Conservation (phyloP, 2,329 filamentous ascomycete species). For the Myriosclerotinia curreyana region DNA sequence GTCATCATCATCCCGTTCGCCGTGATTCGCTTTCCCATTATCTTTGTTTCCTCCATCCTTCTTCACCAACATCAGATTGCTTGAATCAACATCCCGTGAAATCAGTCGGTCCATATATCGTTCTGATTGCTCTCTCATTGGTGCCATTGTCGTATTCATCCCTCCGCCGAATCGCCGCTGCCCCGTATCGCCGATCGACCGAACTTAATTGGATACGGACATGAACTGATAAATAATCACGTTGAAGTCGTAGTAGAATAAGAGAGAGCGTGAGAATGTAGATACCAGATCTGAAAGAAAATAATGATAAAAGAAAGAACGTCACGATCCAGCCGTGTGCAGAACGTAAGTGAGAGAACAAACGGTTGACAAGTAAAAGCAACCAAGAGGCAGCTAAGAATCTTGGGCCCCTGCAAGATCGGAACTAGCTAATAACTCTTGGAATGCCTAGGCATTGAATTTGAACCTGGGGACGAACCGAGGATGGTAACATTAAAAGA, state of each 20-base stretch:
- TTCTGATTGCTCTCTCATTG: slow-evolving; percentile 31
- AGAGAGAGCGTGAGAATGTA: slow-evolving; percentile 7
- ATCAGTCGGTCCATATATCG: slow-evolving; percentile 24
- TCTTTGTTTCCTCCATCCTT: slow-evolving; percentile 16
- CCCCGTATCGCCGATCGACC: slow-evolving; percentile 31
- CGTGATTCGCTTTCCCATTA: neutral
- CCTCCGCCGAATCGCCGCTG: slow-evolving; percentile 30
- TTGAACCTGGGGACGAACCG: slow-evolving; percentile 12
- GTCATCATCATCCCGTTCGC: neutral
- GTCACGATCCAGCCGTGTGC: slow-evolving; percentile 39
- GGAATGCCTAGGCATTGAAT: slow-evolving; percentile 13
- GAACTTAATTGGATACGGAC: slow-evolving; percentile 27
- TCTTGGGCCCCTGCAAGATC: slow-evolving; percentile 22
- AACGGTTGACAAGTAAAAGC: slow-evolving; percentile 23
- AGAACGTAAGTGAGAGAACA: slow-evolving; percentile 30
- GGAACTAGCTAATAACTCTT: slow-evolving; percentile 14
- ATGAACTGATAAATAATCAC: slow-evolving; percentile 26
- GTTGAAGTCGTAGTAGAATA: slow-evolving; percentile 20
- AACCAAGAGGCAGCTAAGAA: slow-evolving; percentile 30
- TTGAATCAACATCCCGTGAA: slow-evolving; percentile 22
- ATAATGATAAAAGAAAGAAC: slow-evolving; percentile 26
- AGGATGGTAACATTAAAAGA: neutral
- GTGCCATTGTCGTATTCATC: slow-evolving; percentile 39
- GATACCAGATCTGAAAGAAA: slow-evolving; percentile 24
- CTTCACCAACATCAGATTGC: slow-evolving; percentile 12